Evolutionary conservation across 148 eudicot species (phyloP), one percentile per base, ranked within the genome.

Genomic region (Limonium bicolor): DNA sequence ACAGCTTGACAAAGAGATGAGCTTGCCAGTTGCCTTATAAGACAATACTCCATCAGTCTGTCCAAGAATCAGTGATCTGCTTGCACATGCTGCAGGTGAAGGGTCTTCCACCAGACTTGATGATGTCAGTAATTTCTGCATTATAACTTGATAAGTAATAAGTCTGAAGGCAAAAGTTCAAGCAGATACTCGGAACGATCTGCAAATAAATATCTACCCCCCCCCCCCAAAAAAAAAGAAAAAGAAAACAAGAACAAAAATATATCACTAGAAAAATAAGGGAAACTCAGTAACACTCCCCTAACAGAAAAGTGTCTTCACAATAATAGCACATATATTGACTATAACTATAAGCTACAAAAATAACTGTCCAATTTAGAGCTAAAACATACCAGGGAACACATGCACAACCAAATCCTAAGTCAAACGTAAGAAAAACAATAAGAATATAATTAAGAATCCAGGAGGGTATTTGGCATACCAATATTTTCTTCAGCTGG

Each of bases 91-190:
- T 36, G 70, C 51, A 46, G 76, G 76, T 53, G 88, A 85, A 54
- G 95, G 99, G 63, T 92, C 99, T 42, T 92, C 88, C 69, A 92
- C 63, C 50, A 79, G 82, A 23, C 78, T 71, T 39, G 67, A 62
- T 26, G 70, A 48, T 41, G 50, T 76, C 59, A 78, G 59, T 67
- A 85, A 50, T 62, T 78, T 85, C 99, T 92, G 99, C 74, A 81
- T 39, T 49, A 60, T 62, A 37, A 61, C 21, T 69, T 52, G 61
- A 59, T 38, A 46, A 59, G 58, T 36, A 19, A 34, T 30, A 56
- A 21, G 6, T 31, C 18, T 5, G 26, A 51, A 41, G 53, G 21
- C 29, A 29, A 43, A 40, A 41, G 7, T 31, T 27, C 38, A 55
- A 47, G 4, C 29, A 43, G 31, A 24, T n/a, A n/a, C n/a, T n/a